Evolutionary conservation across 768 basidiomycete genomes (phyloP).

Genomic region (Strobilomyces dryophilus): DNA sequence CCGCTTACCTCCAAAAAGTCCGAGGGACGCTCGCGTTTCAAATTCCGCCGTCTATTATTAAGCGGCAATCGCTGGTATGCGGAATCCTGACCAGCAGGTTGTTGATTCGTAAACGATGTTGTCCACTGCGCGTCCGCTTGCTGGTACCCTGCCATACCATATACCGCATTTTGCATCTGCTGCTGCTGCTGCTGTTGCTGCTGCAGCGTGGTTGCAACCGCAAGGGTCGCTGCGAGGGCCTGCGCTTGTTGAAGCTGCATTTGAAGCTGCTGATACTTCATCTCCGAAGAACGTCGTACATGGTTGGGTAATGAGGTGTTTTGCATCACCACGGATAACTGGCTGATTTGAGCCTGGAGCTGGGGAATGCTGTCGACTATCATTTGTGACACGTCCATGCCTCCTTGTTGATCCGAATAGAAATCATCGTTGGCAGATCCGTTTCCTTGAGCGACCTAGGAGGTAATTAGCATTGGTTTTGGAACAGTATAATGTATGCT

Average conservation of each 20-base stretch:
- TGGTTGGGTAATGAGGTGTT: constrained; percentile 68
- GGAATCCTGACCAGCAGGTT: constrained; percentile 67
- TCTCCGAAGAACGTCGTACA: constrained; percentile 75
- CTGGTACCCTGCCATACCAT: constrained; percentile 43
- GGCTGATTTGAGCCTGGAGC: constrained; percentile 81
- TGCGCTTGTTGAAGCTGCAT: constrained; percentile 79
- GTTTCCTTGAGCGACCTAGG: constrained; percentile 25
- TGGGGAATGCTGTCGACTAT: constrained; percentile 74
- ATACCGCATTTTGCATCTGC: constrained; percentile 34
- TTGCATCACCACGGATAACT: constrained; percentile 74
- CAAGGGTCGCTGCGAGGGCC: constrained; percentile 61
- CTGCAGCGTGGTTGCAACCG: constrained; percentile 51
- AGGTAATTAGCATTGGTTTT: constrained; percentile 1
- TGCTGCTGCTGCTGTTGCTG: constrained; percentile 45
- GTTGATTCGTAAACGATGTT: constrained; percentile 57
- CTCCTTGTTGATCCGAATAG: constrained; percentile 70
- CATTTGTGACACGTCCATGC: constrained; percentile 67
- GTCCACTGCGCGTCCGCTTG: constrained; percentile 37
- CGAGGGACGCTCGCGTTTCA: constrained; percentile 79
- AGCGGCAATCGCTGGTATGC: constrained; percentile 84
- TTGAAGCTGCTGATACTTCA: constrained; percentile 78
- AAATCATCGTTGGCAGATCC: constrained; percentile 53
- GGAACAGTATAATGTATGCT: background rate
- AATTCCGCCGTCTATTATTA: constrained; percentile 71
- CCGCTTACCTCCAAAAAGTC: constrained; percentile 77